Evolutionary conservation across 306 rosid genomes (phyloP).

Genomic region (Cicer cuneatum): DNA sequence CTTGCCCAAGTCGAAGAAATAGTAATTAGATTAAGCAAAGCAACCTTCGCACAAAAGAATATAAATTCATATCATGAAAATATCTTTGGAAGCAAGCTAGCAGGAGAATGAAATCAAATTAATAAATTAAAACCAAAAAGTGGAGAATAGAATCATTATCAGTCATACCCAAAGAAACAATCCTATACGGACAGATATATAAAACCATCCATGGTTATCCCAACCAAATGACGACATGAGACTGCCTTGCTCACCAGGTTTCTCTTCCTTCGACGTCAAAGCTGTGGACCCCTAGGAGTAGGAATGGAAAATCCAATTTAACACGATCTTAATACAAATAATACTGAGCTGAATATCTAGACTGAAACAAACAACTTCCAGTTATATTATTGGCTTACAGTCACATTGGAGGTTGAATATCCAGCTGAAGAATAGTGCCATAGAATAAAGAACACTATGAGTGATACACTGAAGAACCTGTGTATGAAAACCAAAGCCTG

Average conservation of each 20-base stretch:
- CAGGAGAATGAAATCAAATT: conserved; percentile 6
- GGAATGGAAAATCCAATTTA: conserved; percentile 43
- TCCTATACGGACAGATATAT: conserved; percentile 80
- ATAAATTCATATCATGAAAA: conserved; percentile 21
- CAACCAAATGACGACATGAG: conserved; percentile 56
- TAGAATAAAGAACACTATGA: conserved; percentile 71
- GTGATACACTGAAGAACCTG: conserved; percentile 98
- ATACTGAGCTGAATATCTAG: conserved; percentile 20
- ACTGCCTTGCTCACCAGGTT: conserved; percentile 53
- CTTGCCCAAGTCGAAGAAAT: conserved; percentile 97
- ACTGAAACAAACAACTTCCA: conserved; percentile 38
- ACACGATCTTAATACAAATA: conserved; percentile 39
- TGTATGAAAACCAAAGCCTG: conserved; percentile 98
- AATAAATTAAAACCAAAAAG: conserved; percentile 22
- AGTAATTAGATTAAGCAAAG: conserved; percentile 54
- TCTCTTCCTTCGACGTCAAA: conserved; percentile 54
- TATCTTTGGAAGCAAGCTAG: conserved; percentile 37
- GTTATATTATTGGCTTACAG: conserved; percentile 55
- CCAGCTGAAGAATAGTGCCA: conserved; percentile 78
- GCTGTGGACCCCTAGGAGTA: conserved; percentile 54
- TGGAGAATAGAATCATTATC: conserved; percentile 4
- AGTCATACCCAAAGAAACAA: conserved; percentile 89
- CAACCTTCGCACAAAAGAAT: conserved; percentile 35
- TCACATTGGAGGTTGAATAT: conserved; percentile 46
- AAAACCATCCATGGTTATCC: conserved; percentile 86